A percentile compares a stretch with the other conserved stretches of the same genome.
Evolutionary conservation across 1,139 yeast genomes (phyloP).

Genomic region (Lodderomyces theae): DNA sequence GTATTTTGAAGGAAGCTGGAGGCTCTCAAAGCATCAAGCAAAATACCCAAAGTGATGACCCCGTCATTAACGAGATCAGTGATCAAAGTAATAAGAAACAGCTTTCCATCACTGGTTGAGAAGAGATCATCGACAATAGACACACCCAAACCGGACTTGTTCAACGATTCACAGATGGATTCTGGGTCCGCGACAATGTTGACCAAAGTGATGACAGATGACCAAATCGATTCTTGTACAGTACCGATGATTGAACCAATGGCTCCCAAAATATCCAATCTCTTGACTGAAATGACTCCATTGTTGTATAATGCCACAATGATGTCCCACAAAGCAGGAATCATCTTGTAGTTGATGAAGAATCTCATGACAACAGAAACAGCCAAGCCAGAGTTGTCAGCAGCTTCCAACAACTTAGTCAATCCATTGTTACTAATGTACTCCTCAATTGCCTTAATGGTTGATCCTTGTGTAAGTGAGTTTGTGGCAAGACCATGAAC

Average conservation of each 20-base stretch:
- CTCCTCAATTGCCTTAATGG: constrained; percentile 22
- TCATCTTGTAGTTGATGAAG: constrained; percentile 21
- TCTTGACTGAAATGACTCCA: constrained; percentile 15
- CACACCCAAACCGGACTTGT: constrained; percentile 30
- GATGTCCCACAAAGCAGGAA: constrained; percentile 22
- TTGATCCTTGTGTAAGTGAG: constrained; percentile 22
- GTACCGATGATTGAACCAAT: constrained; percentile 15
- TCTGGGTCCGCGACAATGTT: constrained; percentile 19
- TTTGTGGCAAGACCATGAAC: constrained; percentile 23
- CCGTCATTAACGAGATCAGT: constrained; percentile 19
- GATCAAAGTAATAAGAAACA: constrained; percentile 21
- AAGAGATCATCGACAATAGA: constrained; percentile 22
- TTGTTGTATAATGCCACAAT: constrained; percentile 17
- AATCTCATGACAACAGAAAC: constrained; percentile 27
- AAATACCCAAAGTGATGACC: constrained; percentile 17
- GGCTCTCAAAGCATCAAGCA: constrained; percentile 12
- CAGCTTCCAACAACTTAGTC: constrained; percentile 21
- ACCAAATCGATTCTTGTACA: constrained; percentile 11
- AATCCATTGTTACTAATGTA: constrained; percentile 24
- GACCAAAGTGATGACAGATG: constrained; percentile 14
- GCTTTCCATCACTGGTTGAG: constrained; percentile 21
- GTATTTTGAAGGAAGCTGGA: constrained; percentile 14
- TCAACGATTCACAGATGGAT: constrained; percentile 23
- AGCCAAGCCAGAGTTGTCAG: constrained; percentile 27
- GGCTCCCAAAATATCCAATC: constrained; percentile 11